A percentile compares a stretch with the other conserved stretches of the same genome.
Conservation (phyloP, 768 basidiomycete species). For the Artomyces pyxidatus region DNA sequence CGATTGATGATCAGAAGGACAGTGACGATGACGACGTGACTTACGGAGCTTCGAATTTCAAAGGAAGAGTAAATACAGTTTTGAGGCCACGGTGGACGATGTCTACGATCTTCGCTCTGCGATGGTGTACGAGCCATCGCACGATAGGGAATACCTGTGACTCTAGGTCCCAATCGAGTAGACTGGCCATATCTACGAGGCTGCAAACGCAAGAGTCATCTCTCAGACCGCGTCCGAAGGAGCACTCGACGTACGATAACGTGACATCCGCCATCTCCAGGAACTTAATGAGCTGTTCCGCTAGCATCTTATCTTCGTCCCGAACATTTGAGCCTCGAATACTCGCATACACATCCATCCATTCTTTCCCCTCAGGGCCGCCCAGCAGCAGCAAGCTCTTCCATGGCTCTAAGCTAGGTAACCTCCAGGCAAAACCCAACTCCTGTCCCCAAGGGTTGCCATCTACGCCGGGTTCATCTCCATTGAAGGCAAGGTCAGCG, state of each 20-base stretch:
- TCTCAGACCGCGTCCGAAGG: background rate
- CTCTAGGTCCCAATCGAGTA: conserved; percentile 79
- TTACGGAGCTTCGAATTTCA: conserved; percentile 53
- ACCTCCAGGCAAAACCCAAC: conserved; percentile 62
- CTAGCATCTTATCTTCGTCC: conserved; percentile 57
- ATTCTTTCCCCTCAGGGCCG: conserved; percentile 35
- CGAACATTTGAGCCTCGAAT: conserved; percentile 50
- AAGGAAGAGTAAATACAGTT: conserved; percentile 73
- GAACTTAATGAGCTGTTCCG: conserved; percentile 68
- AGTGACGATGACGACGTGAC: conserved; percentile 22
- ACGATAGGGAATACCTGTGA: conserved; percentile 85
- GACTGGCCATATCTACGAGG: conserved; percentile 68
- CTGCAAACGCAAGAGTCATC: conserved; percentile 26
- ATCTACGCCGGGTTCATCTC: conserved; percentile 42
- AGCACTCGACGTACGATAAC: conserved; percentile 50
- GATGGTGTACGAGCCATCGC: conserved; percentile 84
- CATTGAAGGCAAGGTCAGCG: conserved; percentile 38
- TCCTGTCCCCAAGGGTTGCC: conserved; percentile 54
- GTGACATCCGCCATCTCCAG: conserved; percentile 66
- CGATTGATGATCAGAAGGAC: conserved; percentile 9
- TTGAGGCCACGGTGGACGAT: conserved; percentile 71
- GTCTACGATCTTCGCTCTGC: conserved; percentile 85
- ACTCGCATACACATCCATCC: conserved; percentile 47
- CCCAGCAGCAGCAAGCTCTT: conserved; percentile 81
- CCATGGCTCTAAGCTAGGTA: conserved; percentile 80